Base-by-base conservation (phyloP, 345 rosid genomes). In the Sisymbrium altissimum region DNA sequence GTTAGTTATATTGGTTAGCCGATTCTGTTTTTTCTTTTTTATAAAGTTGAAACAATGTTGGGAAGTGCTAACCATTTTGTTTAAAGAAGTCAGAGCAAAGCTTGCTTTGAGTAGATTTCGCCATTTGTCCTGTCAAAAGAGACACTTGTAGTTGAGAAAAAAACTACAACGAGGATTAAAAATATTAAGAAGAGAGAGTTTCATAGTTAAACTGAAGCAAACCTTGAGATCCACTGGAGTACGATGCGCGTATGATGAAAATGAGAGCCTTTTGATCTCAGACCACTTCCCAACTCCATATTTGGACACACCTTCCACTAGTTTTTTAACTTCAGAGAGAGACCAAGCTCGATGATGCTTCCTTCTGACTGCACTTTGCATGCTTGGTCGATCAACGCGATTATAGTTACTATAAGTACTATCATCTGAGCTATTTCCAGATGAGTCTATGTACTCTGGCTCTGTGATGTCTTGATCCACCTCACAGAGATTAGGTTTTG, bases 261-360 rank as follows among this genome's bases (percentile, higher is more conserved):
- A 91, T 29, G 91, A 84, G 50, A 88, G 86, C 75, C 83, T 79
- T 82, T 86, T 95, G 78, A 95, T 95, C 87, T 84, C 93, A 45
- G 96, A 89, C 99, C 99, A 95, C 80, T 93, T 83, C 64, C 97
- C 97, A 21, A 92, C 96, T 58, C 99, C 99, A 78, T 82, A 84
- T 70, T 80, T 87, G 23, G 97, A 81, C 12, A 91, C 99, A 75
- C 97, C 97, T 17, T 88, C 93, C 35, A 95, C 89, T 60, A 95
- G 88, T 81, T 84, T 89, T 79, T 45, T 83, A 66, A 95, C 97
- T 86, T 95, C 97, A 6, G 90, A 68, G 40, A 91, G 83, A 70
- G 97, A 87, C 99, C 99, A 95, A 36, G 97, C 96, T 77, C 96
- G 89, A 73, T 91, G 99, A 82, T 86, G 91, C 72, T 95, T 95